Evolutionary conservation across 306 rosid genomes (phyloP).

Genomic region (peach (Prunus persica)): Prunus_persica_NCBIv2 NC_034012.1:3357001-3357500

Average conservation of each 20-base stretch:
- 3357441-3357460: too few relatives aligned
- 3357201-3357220: constrained; percentile 21
- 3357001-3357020: constrained; percentile 60
- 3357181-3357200: constrained; percentile 26
- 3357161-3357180: constrained; percentile 38
- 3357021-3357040: constrained; percentile 38
- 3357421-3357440: too few relatives aligned
- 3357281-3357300: not conserved
- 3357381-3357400: not conserved
- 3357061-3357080: constrained; percentile 71
- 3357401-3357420: not conserved
- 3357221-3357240: constrained; percentile 15
- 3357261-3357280: not conserved
- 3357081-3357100: constrained; percentile 60
- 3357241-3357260: not conserved
- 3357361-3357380: not conserved
- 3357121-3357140: constrained; percentile 36
- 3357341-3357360: not conserved
- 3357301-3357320: not conserved
- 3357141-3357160: constrained; percentile 30
- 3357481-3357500: too few relatives aligned
- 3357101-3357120: constrained; percentile 29
- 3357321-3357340: not conserved
- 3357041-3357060: constrained; percentile 39
- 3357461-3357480: too few relatives aligned